A percentile compares a stretch with the other conserved stretches of the same genome.
Conservation (phyloP, 2,329 filamentous ascomycete genomes). For the Dactylellina cionopaga region DNA sequence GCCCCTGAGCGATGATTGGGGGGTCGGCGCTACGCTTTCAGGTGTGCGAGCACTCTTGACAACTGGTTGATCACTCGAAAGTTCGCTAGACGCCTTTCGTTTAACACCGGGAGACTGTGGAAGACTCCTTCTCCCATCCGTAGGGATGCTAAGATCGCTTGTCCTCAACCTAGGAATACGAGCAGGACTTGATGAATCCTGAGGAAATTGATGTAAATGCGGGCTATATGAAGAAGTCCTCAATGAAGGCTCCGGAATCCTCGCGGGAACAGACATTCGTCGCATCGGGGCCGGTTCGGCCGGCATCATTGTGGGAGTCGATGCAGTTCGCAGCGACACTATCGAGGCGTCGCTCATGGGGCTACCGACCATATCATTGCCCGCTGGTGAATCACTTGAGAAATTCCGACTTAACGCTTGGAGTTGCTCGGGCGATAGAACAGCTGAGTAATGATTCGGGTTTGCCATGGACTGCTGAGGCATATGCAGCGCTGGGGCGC, state of each 20-base stretch:
- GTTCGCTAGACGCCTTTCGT: slow-evolving; percentile 5
- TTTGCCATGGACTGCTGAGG: not conserved
- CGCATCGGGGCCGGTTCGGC: not conserved
- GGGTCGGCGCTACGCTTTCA: not conserved
- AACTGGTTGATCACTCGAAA: not conserved
- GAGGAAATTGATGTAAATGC: not conserved
- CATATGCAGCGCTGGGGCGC: not conserved
- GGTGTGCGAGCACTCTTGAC: not conserved
- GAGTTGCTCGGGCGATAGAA: slow-evolving; percentile 20
- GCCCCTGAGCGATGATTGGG: not conserved
- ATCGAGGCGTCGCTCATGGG: slow-evolving; percentile 13
- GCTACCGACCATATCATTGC: not conserved
- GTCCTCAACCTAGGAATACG: not conserved
- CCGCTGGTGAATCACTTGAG: not conserved
- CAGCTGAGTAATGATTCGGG: slow-evolving; percentile 1
- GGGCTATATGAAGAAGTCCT: not conserved
- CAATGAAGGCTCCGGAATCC: not conserved
- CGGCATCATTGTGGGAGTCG: not conserved
- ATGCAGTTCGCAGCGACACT: not conserved
- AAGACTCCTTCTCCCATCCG: not conserved
- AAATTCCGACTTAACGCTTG: slow-evolving; percentile 8
- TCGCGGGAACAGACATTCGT: slow-evolving; percentile 1
- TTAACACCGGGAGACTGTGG: not conserved
- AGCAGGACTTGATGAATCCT: not conserved
- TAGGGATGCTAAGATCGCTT: not conserved